These are phyloP conservation scores for Microcyclosporella mali DNA, from an alignment of 2,329 filamentous ascomycete species.

Conservation along the genomic window DNA sequence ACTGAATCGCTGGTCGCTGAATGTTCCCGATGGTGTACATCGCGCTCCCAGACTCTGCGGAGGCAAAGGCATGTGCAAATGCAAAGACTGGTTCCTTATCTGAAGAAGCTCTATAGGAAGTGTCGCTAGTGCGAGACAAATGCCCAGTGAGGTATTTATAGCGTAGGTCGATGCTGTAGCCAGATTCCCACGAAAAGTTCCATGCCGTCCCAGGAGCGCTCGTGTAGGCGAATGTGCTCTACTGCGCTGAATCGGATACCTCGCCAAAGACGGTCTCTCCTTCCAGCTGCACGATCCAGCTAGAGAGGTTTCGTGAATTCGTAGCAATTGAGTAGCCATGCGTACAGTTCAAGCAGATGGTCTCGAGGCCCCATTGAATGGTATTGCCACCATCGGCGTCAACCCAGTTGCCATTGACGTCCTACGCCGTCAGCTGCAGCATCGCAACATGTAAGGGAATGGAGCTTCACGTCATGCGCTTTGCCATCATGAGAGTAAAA, in stretches of 20 bases:
- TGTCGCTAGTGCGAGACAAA: neutral
- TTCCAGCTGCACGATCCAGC: neutral
- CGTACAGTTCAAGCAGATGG: neutral
- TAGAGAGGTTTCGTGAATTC: neutral
- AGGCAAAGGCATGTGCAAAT: slow-evolving; percentile 6
- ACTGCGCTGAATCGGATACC: neutral
- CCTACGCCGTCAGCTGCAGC: neutral
- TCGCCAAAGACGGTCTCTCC: neutral
- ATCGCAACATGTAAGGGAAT: neutral
- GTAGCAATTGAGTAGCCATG: neutral
- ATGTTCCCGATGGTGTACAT: slow-evolving; percentile 9
- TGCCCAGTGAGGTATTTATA: neutral
- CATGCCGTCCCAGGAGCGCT: neutral
- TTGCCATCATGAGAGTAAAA: slow-evolving; percentile 4
- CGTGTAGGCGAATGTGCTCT: slow-evolving; percentile 2
- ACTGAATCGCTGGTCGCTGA: slow-evolving; percentile 5
- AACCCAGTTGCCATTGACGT: slow-evolving; percentile 2
- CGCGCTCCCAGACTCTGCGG: neutral
- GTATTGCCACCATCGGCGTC: neutral
- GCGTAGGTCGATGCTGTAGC: slow-evolving; percentile 3
- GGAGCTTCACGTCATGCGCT: slow-evolving; percentile 8
- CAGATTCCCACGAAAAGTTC: neutral
- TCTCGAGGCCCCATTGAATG: neutral
- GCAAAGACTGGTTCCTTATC: slow-evolving; percentile 5
- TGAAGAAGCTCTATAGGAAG: neutral